These are phyloP conservation scores for Barnettozyma vustinii DNA, from an alignment of 805 yeast genomes.

Conservation along the genomic window DNA sequence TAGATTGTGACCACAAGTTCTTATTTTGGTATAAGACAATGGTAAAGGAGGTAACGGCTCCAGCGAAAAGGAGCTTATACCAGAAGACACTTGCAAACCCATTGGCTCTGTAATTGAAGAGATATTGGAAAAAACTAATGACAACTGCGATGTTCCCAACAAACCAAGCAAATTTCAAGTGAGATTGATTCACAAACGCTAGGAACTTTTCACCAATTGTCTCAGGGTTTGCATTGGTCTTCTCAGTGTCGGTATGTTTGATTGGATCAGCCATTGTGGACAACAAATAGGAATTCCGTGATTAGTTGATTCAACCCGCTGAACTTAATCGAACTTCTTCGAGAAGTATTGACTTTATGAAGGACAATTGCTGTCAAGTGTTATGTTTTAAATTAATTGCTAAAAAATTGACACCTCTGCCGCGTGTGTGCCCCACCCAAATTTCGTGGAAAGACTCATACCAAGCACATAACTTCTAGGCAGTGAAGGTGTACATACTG, in stretches of 20 bases:
- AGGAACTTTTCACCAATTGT: neutral
- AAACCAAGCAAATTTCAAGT: slow-evolving; percentile 76
- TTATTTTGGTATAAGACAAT: slow-evolving; percentile 61
- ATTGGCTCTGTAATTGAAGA: slow-evolving; percentile 29
- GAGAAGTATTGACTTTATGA: neutral
- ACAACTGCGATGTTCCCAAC: slow-evolving; percentile 49
- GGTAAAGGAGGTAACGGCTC: slow-evolving; percentile 69
- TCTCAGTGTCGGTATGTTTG: neutral
- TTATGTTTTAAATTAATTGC: neutral
- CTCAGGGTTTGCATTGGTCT: neutral
- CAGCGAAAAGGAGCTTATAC: slow-evolving; percentile 56
- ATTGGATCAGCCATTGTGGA: neutral
- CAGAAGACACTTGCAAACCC: slow-evolving; percentile 36
- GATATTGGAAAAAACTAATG: slow-evolving; percentile 34
- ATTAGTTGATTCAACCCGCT: neutral
- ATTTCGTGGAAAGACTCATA: too few species aligned
- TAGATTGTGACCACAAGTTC: slow-evolving; percentile 24
- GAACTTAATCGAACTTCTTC: neutral
- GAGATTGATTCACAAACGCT: slow-evolving; percentile 12
- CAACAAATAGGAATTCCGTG: neutral
- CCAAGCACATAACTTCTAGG: too few species aligned
- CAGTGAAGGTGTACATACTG: too few species aligned
- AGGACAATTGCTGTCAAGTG: neutral
- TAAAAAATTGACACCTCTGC: too few species aligned
- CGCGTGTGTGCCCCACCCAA: neutral